phyloP scores from a whole-genome alignment of 768 basidiomycete species.

The Suillus lakei region DNA sequence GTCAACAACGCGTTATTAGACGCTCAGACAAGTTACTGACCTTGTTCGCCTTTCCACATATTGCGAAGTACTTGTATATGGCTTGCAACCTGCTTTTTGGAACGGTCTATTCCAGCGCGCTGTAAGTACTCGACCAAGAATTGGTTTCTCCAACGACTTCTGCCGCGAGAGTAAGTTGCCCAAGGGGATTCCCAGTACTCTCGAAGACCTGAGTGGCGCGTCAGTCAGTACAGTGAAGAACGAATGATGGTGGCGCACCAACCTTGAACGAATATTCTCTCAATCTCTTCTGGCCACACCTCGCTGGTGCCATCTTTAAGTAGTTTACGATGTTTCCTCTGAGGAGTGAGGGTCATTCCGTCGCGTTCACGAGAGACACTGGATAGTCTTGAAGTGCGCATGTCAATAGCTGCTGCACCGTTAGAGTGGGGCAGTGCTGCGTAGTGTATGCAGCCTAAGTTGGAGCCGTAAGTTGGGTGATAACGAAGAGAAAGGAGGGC shows the following conservation, averaged over 20 bases:
- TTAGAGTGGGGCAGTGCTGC: slow-evolving; percentile 1
- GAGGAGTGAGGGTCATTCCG: slow-evolving; percentile 55
- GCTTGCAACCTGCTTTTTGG: slow-evolving; percentile 90
- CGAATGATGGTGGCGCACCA: slow-evolving; percentile 11
- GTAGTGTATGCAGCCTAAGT: slow-evolving; percentile 3
- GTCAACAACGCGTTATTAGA: slow-evolving; percentile 10
- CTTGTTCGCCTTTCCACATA: slow-evolving; percentile 87
- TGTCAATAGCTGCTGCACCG: slow-evolving; percentile 3
- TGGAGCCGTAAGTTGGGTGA: not conserved
- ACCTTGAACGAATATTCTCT: slow-evolving; percentile 81
- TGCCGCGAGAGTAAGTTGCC: slow-evolving; percentile 79
- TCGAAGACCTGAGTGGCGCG: slow-evolving; percentile 57
- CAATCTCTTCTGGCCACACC: slow-evolving; percentile 83
- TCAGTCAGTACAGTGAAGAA: not conserved
- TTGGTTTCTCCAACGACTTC: slow-evolving; percentile 83
- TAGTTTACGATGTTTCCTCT: slow-evolving; percentile 83
- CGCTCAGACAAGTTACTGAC: slow-evolving; percentile 40
- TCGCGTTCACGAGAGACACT: slow-evolving; percentile 25
- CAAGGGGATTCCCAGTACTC: slow-evolving; percentile 83
- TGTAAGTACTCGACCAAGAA: slow-evolving; percentile 83
- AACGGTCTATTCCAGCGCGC: slow-evolving; percentile 67
- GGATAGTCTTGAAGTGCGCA: slow-evolving; percentile 31
- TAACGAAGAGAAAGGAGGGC: slow-evolving; percentile 25
- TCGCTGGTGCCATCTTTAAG: slow-evolving; percentile 80
- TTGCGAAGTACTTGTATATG: slow-evolving; percentile 85